Percentiles rank a stretch among this genome's conserved stretches.
Evolutionary conservation across 805 yeast genomes (phyloP).

Genomic region (Cyberlindnera galapagoensis): DNA sequence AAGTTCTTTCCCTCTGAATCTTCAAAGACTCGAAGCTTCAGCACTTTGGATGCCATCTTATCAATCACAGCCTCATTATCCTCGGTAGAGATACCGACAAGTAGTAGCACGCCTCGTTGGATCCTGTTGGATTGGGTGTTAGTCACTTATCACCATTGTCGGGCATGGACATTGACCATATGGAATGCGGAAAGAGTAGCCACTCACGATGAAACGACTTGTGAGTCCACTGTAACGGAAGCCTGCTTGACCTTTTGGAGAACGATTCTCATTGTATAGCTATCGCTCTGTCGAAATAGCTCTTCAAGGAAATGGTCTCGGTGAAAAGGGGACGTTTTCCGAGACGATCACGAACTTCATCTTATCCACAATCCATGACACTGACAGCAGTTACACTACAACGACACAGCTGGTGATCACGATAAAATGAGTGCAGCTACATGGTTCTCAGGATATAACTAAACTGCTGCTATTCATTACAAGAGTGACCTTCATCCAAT

Average conservation of each 20-base stretch:
- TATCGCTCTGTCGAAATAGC: too few species aligned
- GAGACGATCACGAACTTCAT: too few species aligned
- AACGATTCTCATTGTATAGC: conserved; percentile 67
- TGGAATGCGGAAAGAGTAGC: neutral
- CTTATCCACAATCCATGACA: too few species aligned
- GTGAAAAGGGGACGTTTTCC: too few species aligned
- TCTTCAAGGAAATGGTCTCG: too few species aligned
- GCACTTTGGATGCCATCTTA: conserved; percentile 60
- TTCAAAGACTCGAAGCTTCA: conserved; percentile 68
- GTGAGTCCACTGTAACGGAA: conserved; percentile 75
- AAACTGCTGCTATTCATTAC: too few species aligned
- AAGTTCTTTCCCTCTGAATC: conserved; percentile 53
- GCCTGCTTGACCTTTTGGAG: conserved; percentile 87
- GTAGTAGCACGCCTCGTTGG: conserved; percentile 64
- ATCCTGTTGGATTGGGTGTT: conserved; percentile 33
- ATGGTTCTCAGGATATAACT: too few species aligned
- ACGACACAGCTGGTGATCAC: too few species aligned
- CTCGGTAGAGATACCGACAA: conserved; percentile 77
- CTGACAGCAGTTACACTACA: too few species aligned
- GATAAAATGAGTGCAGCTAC: too few species aligned
- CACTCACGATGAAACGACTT: conserved; percentile 56
- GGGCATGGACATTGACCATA: too few species aligned
- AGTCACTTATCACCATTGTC: too few species aligned
- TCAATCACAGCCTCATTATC: conserved; percentile 74
- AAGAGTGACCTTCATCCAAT: conserved; percentile 1